Evolutionary conservation across 169 alveolate genomes (phyloP).

Genomic region (Theileria parva): DNA sequence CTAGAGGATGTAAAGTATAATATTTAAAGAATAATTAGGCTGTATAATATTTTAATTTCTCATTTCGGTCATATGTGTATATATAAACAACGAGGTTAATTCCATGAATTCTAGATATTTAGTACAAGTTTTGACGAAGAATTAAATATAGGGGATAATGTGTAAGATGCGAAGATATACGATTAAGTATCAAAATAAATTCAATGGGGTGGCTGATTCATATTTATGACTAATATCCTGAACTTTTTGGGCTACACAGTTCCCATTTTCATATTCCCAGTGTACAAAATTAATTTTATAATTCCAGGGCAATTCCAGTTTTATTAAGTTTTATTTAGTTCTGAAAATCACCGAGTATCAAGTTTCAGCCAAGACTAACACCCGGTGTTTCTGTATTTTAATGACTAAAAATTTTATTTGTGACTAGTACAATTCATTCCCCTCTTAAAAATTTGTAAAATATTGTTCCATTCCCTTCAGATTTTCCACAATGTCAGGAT

Average conservation of each 20-base stretch:
- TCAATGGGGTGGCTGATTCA: not conserved
- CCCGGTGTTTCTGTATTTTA: not conserved
- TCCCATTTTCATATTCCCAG: not conserved
- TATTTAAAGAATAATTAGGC: not conserved
- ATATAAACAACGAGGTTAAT: not conserved
- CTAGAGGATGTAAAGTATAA: not conserved
- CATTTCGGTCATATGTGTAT: not conserved
- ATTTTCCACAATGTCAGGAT: conserved; percentile 18
- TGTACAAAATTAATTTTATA: not conserved
- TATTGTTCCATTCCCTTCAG: not conserved
- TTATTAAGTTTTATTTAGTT: not conserved
- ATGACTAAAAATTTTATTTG: not conserved
- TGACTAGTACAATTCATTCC: not conserved
- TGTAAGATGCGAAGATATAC: not conserved
- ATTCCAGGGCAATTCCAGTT: not conserved
- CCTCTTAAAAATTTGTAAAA: not conserved
- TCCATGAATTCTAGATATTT: not conserved
- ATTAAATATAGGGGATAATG: not conserved
- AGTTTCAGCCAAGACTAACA: not conserved
- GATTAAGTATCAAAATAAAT: too few species aligned
- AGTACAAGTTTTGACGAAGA: not conserved
- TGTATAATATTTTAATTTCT: too few species aligned
- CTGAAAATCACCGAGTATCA: not conserved
- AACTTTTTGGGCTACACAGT: not conserved
- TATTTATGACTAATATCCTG: not conserved